A percentile compares a stretch with the other conserved stretches of the same genome.
These are phyloP conservation scores for Acanthamoeba castellanii DNA, from an alignment of 208 protist genomes.

Conservation along the genomic window DNA sequence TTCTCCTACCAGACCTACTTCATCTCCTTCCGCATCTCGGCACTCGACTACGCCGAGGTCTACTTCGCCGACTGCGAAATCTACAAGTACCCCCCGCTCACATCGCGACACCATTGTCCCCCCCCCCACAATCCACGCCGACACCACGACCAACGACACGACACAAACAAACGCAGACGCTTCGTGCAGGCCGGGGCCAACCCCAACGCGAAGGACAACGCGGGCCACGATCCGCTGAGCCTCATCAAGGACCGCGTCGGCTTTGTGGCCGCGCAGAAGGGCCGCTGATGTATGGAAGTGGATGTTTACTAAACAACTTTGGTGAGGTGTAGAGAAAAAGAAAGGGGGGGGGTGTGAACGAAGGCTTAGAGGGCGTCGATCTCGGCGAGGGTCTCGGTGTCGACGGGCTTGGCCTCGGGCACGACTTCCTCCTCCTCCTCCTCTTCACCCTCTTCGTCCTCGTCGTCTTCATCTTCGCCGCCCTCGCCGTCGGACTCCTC, in stretches of 20 bases:
- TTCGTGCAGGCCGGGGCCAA: not conserved
- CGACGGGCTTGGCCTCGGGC: conserved; percentile 7
- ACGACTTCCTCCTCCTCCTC: not conserved
- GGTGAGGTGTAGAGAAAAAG: too few species aligned
- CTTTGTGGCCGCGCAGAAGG: not conserved
- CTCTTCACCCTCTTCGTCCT: not conserved
- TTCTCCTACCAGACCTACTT: conserved; percentile 31
- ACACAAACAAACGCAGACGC: too few species aligned
- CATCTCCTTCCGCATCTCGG: conserved; percentile 16
- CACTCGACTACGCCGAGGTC: conserved; percentile 11
- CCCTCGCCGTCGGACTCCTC: conserved; percentile 45
- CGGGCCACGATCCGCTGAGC: not conserved
- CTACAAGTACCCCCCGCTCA: not conserved
- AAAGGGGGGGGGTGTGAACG: not conserved
- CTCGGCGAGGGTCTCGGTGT: conserved; percentile 2
- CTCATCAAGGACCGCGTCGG: conserved; percentile 16
- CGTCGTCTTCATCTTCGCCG: not conserved
- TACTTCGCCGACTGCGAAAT: conserved; percentile 39
- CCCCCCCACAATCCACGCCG: not conserved
- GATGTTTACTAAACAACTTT: too few species aligned
- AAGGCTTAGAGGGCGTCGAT: conserved; percentile 57
- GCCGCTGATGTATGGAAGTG: not conserved
- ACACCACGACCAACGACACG: too few species aligned
- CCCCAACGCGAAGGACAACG: not conserved
- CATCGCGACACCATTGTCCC: not conserved